Percentiles rank a stretch among this genome's conserved stretches.
Conservation (phyloP, 306 rosid species). For the Boehmeria nivea region DNA sequence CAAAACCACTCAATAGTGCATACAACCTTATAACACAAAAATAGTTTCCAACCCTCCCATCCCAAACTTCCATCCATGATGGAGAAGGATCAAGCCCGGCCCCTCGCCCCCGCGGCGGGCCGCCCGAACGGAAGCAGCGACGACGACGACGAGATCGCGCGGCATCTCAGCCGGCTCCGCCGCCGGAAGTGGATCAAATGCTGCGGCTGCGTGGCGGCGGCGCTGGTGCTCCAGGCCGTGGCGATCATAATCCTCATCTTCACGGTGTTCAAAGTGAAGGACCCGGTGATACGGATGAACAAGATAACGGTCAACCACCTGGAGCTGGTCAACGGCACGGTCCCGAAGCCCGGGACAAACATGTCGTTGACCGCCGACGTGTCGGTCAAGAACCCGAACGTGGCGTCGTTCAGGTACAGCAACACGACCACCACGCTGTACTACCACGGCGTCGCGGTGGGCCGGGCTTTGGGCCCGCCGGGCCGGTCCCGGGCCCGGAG, state of each 20-base stretch:
- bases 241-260: conserved; percentile 31
- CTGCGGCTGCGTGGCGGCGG: conserved; percentile 24
- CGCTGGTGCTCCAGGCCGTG: conserved; percentile 18
- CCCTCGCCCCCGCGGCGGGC: conserved; percentile 29
- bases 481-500: conserved; percentile 43
- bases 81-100: conserved; percentile 47
- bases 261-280: conserved; percentile 46
- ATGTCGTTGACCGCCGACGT: conserved; percentile 43
- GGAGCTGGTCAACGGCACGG: conserved; percentile 25
- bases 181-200: conserved; percentile 29
- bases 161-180: background rate
- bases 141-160: conserved; percentile 12
- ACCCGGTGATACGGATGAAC: conserved; percentile 49
- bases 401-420: conserved; percentile 45
- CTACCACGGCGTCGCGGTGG: conserved; percentile 33
- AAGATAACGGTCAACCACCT: conserved; percentile 29
- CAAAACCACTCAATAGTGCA: background rate
- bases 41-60: background rate
- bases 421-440: conserved; percentile 53
- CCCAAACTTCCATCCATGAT: conserved; percentile 19
- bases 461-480: conserved; percentile 51
- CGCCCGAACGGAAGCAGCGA: conserved; percentile 16
- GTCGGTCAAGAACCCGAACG: conserved; percentile 53
- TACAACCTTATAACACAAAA: background rate
- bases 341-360: conserved; percentile 37